Conservation (phyloP, 441 rosid genomes). For the Aquilaria agallochum region DNA sequence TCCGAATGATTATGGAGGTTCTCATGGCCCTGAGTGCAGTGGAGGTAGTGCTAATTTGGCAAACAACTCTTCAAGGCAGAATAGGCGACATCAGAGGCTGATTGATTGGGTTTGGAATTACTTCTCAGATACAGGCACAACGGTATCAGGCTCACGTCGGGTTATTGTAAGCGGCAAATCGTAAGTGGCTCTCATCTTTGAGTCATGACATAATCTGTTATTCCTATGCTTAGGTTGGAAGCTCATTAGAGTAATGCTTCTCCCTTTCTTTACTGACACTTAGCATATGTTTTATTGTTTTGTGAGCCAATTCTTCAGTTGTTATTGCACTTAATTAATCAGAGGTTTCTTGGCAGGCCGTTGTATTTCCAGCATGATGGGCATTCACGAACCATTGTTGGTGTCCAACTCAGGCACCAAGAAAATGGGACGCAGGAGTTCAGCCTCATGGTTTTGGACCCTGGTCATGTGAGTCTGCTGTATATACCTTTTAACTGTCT, state of each 20-base stretch:
- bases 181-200: slow-evolving; percentile 32
- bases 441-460: slow-evolving; percentile 69
- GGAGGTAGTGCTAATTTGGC: slow-evolving; percentile 10
- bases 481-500: background rate
- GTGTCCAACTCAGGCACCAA: slow-evolving; percentile 56
- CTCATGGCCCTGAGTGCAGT: slow-evolving; percentile 11
- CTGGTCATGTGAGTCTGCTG: slow-evolving; percentile 52
- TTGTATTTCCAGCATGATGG: slow-evolving; percentile 89
- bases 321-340: slow-evolving; percentile 8
- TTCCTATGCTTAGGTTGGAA: too few relatives aligned
- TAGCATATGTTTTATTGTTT: background rate
- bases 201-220: too few relatives aligned
- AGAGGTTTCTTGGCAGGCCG: slow-evolving; percentile 44
- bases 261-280: background rate
- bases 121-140: slow-evolving; percentile 43
- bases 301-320: background rate
- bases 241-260: too few relatives aligned
- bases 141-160: slow-evolving; percentile 17
- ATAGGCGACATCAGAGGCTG: slow-evolving; percentile 40
- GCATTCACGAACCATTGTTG: slow-evolving; percentile 75
- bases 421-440: slow-evolving; percentile 36
- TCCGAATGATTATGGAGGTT: slow-evolving; percentile 4
- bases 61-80: slow-evolving; percentile 21
- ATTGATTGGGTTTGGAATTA: slow-evolving; percentile 89
- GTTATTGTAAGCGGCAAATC: slow-evolving; percentile 46